phyloP scores from a whole-genome alignment of 257 asterid species.

The Prunella vulgaris region DNA sequence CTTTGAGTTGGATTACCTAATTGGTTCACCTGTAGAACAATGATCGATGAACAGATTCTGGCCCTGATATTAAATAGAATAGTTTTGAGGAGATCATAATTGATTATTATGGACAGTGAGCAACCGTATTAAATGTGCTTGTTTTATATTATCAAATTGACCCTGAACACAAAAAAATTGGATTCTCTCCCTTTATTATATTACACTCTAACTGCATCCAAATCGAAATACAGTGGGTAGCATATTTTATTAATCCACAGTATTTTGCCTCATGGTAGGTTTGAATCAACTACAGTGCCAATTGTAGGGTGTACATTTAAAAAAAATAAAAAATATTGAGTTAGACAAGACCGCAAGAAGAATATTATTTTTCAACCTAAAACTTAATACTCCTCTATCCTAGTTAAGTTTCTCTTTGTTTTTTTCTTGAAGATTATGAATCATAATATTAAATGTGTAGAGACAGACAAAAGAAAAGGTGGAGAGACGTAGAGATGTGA shows the following conservation, averaged over 20 bases:
- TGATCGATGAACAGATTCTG: constrained; percentile 22
- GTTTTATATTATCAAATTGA: constrained; percentile 13
- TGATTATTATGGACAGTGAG: constrained; percentile 32
- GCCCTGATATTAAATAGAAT: constrained; percentile 27
- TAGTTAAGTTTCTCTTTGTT: no score
- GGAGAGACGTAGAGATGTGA: no score
- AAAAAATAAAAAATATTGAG: not conserved
- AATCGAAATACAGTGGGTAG: constrained; percentile 27
- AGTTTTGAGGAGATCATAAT: constrained; percentile 25
- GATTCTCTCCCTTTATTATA: constrained; percentile 12
- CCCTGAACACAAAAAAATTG: constrained; percentile 18
- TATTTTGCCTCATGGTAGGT: constrained; percentile 7
- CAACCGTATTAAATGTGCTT: constrained; percentile 35
- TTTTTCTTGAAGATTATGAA: no score
- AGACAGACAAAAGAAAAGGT: not conserved
- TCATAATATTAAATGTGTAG: no score
- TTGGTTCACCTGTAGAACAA: constrained; percentile 34
- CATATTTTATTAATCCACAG: constrained; percentile 22
- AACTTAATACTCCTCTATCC: no score
- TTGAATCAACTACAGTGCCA: constrained; percentile 17
- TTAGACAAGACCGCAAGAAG: not conserved
- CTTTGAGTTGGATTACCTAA: constrained; percentile 31
- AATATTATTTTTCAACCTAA: not conserved
- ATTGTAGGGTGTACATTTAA: constrained; percentile 11
- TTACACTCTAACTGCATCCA: not conserved